Evolutionary conservation across 495 filamentous ascomycete genomes (phyloP).

Genomic region (Astrothelium subdiscretum): DNA sequence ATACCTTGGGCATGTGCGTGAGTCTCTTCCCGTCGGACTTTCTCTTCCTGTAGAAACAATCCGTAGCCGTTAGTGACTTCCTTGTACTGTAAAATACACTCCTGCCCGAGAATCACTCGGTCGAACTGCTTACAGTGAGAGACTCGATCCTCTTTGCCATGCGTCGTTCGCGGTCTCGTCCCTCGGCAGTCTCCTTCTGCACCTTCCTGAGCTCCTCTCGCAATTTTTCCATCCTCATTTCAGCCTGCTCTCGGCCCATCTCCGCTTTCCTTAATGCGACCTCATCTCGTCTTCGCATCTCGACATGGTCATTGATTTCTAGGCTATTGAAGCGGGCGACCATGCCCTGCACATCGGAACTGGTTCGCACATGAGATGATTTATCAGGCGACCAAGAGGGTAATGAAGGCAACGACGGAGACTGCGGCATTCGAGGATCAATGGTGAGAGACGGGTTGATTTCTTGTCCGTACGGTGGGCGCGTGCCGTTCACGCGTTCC

Average conservation of each 20-base stretch:
- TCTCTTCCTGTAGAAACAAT: conserved; percentile 51
- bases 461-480: conserved; percentile 18
- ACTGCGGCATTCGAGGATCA: conserved; percentile 35
- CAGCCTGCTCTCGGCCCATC: conserved; percentile 75
- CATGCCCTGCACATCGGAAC: conserved; percentile 74
- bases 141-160: conserved; percentile 68
- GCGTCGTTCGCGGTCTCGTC: conserved; percentile 57
- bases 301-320: conserved; percentile 34
- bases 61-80: neutral
- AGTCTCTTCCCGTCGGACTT: conserved; percentile 62
- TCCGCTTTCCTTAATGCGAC: conserved; percentile 71
- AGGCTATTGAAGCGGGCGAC: conserved; percentile 74
- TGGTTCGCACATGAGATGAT: conserved; percentile 24
- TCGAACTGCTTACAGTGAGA: conserved; percentile 45
- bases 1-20: conserved; percentile 58
- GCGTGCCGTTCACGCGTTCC: conserved; percentile 56
- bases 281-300: conserved; percentile 48
- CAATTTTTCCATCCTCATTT: conserved; percentile 50
- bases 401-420: conserved; percentile 40
- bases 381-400: conserved; percentile 23
- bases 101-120: neutral
- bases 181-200: conserved; percentile 52
- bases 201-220: conserved; percentile 44
- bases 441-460: conserved; percentile 4
- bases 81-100: neutral